Evolutionary conservation across 495 filamentous ascomycete species (phyloP).

Genomic region (Daldinia decipiens): DNA sequence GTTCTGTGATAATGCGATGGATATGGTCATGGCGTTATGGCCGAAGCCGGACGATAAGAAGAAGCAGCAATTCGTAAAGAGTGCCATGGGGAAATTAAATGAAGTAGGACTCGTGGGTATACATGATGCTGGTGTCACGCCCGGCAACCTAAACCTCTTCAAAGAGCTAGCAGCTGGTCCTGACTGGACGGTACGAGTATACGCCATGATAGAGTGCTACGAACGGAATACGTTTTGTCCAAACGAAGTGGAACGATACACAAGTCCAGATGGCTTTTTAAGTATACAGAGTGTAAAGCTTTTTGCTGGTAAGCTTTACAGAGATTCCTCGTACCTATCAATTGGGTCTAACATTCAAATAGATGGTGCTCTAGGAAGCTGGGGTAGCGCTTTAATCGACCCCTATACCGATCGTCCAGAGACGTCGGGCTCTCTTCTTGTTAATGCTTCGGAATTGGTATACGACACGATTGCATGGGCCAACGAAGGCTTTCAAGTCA

Average conservation of each 20-base stretch:
- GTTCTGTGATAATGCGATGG: slow-evolving; percentile 77
- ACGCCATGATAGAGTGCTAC: slow-evolving; percentile 72
- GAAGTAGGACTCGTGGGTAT: slow-evolving; percentile 69
- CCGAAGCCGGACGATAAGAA: slow-evolving; percentile 60
- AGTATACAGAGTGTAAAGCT: slow-evolving; percentile 66
- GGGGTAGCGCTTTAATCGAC: slow-evolving; percentile 70
- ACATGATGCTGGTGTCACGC: slow-evolving; percentile 68
- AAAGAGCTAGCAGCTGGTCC: slow-evolving; percentile 57
- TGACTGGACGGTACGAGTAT: slow-evolving; percentile 65
- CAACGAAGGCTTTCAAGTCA: slow-evolving; percentile 63
- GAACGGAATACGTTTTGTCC: slow-evolving; percentile 69
- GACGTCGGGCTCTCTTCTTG: slow-evolving; percentile 66
- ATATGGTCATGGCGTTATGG: slow-evolving; percentile 64
- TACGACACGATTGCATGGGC: slow-evolving; percentile 62
- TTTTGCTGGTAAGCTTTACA: slow-evolving; percentile 60
- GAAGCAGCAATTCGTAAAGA: slow-evolving; percentile 60
- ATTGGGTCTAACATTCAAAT: slow-evolving; percentile 38
- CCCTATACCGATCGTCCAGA: slow-evolving; percentile 68
- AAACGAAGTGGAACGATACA: slow-evolving; percentile 52
- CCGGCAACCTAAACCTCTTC: slow-evolving; percentile 61
- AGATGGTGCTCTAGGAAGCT: slow-evolving; percentile 72
- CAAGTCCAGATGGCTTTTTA: slow-evolving; percentile 55
- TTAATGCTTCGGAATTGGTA: slow-evolving; percentile 64
- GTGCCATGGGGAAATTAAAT: slow-evolving; percentile 67
- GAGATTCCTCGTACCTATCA: not conserved